Evolutionary conservation across 192 early-diverging fungal species (phyloP), one percentile per base, ranked within the genome.

Genomic region (Diversispora epigaea): DNA sequence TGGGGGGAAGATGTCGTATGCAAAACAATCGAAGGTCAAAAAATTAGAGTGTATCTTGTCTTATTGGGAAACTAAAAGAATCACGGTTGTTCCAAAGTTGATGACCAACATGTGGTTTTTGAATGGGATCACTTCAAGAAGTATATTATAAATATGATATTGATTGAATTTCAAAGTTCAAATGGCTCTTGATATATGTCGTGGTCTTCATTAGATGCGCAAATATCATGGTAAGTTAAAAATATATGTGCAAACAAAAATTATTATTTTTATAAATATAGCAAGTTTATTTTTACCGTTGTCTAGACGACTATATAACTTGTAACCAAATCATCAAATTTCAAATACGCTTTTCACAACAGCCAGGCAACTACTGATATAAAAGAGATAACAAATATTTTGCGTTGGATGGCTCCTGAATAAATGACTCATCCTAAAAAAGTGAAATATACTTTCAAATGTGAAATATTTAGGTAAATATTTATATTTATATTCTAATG

Each of bases 371-470:
- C 71, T 25, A 61, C 58, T 15, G 32, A 21, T 21, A 73, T 73
- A 17, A 9, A 22, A 2, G 50, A 73, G 15, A 12, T 73, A 19
- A 17, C 43, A 19, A 39, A 73, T 19, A 10, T 62, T 25, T n/a
- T 73, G 60, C 56, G 22, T 62, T 73, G 71, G 71, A 22, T 73
- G 54, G 71, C 71, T 1, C 71, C 71, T 19, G 71, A 73, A 39
- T 62, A 61, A 56, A n/a, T 73, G n/a, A n/a, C n/a, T n/a, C 21
- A 40, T n/a, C 19, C 15, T 14, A 9, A 19, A 22, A 14, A 44
- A 1, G n/a, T 43, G 3, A 56, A 44, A 49, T 73, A 73, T 21
- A 73, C 40, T 46, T 19, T 32, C n/a, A 54, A 73, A 73, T 73
- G 71, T 50, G 71, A 73, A 61, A 73, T 73, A 10, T 73, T 62